A percentile compares a stretch with the other conserved stretches of the same genome.
Conservation (phyloP, 148 eudicot species). For the Amaranthus hypochondriacus region DNA sequence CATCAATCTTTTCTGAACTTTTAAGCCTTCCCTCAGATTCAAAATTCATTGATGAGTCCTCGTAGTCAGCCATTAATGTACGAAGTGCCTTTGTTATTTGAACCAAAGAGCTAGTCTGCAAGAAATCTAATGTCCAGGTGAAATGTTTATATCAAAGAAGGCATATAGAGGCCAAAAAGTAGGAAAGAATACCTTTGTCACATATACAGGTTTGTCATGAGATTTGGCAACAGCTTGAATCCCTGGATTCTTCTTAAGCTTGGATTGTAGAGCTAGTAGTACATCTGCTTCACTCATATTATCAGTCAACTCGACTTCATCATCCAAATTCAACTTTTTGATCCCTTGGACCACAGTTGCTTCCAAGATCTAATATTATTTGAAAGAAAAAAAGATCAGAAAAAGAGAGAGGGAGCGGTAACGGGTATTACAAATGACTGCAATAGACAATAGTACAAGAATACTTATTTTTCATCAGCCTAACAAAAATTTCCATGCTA, state of each 20-base stretch:
- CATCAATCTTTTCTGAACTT: slow-evolving; percentile 66
- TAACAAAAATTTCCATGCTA: neutral
- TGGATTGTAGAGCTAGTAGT: slow-evolving; percentile 74
- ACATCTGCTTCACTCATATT: slow-evolving; percentile 89
- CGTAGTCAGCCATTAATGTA: slow-evolving; percentile 52
- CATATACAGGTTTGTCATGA: slow-evolving; percentile 70
- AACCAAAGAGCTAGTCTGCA: slow-evolving; percentile 68
- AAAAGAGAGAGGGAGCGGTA: slow-evolving; percentile 24
- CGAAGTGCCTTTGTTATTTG: slow-evolving; percentile 71
- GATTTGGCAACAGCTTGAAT: slow-evolving; percentile 84
- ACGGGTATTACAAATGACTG: slow-evolving; percentile 22
- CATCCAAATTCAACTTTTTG: slow-evolving; percentile 58
- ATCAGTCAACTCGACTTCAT: slow-evolving; percentile 64
- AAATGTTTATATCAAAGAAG: slow-evolving; percentile 4
- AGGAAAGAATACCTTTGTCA: slow-evolving; percentile 53
- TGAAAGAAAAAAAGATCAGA: too few relatives aligned
- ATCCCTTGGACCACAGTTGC: slow-evolving; percentile 73
- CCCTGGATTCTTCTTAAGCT: slow-evolving; percentile 75
- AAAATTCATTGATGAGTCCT: slow-evolving; percentile 47
- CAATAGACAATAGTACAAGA: neutral
- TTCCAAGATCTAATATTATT: slow-evolving; percentile 58
- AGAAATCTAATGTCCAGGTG: slow-evolving; percentile 11
- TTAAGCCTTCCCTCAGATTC: slow-evolving; percentile 48
- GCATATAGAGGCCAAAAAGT: slow-evolving; percentile 1
- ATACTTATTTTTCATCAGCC: neutral